Percentiles rank a stretch among this genome's conserved stretches.
These are phyloP conservation scores for Phytophthora europaea DNA, from an alignment of 352 stramenopile genomes.

Conservation along the genomic window DNA sequence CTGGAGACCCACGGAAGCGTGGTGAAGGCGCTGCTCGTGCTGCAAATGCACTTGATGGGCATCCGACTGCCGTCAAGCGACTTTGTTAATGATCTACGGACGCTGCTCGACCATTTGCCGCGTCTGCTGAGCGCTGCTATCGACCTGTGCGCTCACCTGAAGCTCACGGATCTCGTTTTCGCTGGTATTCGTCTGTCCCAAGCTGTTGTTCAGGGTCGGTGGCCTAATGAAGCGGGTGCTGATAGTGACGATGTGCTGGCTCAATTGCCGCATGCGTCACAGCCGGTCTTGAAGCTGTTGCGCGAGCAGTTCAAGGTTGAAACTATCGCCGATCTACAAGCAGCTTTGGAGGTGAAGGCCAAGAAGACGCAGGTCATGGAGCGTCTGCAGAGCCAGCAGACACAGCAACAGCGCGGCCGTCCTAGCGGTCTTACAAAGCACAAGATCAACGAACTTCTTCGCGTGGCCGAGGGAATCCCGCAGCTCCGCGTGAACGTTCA, in stretches of 20 bases:
- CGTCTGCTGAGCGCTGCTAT: constrained; percentile 95
- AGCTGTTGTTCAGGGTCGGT: constrained; percentile 62
- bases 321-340: constrained; percentile 47
- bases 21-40: constrained; percentile 90
- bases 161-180: constrained; percentile 61
- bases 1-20: constrained; percentile 83
- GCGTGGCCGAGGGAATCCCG: constrained; percentile 56
- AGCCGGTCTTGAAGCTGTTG: constrained; percentile 41
- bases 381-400: constrained; percentile 35
- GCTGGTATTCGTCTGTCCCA: constrained; percentile 68
- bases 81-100: constrained; percentile 98
- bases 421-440: constrained; percentile 36
- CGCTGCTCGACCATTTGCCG: constrained; percentile 96
- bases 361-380: constrained; percentile 51
- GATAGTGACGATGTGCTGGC: constrained; percentile 34
- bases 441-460: constrained; percentile 59
- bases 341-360: constrained; percentile 33
- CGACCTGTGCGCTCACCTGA: constrained; percentile 84
- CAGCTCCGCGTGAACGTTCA: constrained; percentile 42
- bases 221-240: constrained; percentile 40
- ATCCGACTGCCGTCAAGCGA: constrained; percentile 97
- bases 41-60: constrained; percentile 96
- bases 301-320: constrained; percentile 38
- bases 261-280: constrained; percentile 60
- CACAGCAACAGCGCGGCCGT: constrained; percentile 24